Percentiles rank a stretch among this genome's conserved stretches.
Conservation (phyloP, 2,329 filamentous ascomycete genomes). For the Xylariaceae sp. region DNA sequence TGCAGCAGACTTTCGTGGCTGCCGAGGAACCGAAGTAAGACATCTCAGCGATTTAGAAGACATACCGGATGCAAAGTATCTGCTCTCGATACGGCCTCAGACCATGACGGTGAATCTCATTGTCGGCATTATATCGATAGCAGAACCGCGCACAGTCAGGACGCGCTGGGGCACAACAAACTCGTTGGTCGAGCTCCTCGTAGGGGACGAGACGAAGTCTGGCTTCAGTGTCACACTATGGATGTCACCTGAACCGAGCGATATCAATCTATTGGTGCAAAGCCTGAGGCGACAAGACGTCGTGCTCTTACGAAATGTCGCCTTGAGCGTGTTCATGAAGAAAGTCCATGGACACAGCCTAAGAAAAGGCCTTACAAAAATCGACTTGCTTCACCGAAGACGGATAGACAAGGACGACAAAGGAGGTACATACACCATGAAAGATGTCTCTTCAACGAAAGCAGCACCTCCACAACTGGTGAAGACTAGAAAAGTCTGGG, state of each 20-base stretch:
- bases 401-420: slow-evolving; percentile 58
- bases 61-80: slow-evolving; percentile 71
- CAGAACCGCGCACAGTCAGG: slow-evolving; percentile 69
- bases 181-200: slow-evolving; percentile 76
- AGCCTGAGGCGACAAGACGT: slow-evolving; percentile 74
- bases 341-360: slow-evolving; percentile 87
- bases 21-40: slow-evolving; percentile 41
- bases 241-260: slow-evolving; percentile 56
- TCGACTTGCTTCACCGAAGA: slow-evolving; percentile 69
- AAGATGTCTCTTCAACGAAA: slow-evolving; percentile 51
- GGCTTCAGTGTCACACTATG: slow-evolving; percentile 87
- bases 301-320: slow-evolving; percentile 80
- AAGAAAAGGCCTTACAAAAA: slow-evolving; percentile 70
- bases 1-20: slow-evolving; percentile 27
- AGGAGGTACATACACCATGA: slow-evolving; percentile 63
- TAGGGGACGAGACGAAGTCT: slow-evolving; percentile 84
- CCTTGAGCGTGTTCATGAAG: slow-evolving; percentile 74
- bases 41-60: slow-evolving; percentile 69
- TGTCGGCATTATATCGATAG: slow-evolving; percentile 77
- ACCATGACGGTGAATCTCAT: slow-evolving; percentile 84
- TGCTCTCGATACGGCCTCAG: slow-evolving; percentile 74
- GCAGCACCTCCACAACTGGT: slow-evolving; percentile 58
- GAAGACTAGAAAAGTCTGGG: slow-evolving; percentile 71
- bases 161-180: slow-evolving; percentile 69
- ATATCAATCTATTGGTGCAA: slow-evolving; percentile 31